Evolutionary conservation across 768 basidiomycete species (phyloP).

Genomic region (Russula abietina): DNA sequence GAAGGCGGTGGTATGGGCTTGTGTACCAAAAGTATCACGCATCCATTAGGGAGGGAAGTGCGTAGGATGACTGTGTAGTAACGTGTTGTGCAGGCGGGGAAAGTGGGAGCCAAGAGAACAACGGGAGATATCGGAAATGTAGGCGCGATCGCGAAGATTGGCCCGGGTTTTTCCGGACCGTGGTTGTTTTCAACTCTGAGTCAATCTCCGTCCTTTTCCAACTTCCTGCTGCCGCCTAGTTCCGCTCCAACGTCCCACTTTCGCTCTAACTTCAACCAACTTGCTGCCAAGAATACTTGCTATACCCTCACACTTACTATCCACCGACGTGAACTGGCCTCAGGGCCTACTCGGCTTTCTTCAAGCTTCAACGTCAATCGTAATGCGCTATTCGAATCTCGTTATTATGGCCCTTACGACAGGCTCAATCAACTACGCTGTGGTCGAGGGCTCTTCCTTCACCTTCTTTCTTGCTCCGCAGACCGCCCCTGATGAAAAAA

Average conservation of each 20-base stretch:
- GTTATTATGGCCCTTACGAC: conserved; percentile 7
- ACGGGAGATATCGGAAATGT: no score
- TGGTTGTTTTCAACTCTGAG: no score
- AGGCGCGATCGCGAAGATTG: no score
- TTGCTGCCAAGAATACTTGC: not conserved
- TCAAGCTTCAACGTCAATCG: not conserved
- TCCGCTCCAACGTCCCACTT: not conserved
- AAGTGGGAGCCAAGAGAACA: no score
- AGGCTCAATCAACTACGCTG: not conserved
- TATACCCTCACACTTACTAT: not conserved
- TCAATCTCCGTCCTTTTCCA: no score
- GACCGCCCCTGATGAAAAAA: not conserved
- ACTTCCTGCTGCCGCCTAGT: no score
- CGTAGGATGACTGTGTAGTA: no score
- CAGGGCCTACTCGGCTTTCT: not conserved
- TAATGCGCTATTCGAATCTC: not conserved
- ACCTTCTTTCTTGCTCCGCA: not conserved
- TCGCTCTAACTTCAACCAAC: not conserved
- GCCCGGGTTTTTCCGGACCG: no score
- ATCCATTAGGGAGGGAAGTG: no score
- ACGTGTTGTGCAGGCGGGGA: no score
- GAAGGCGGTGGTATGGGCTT: no score
- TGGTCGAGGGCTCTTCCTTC: not conserved
- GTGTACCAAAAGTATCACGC: no score
- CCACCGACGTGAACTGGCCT: conserved; percentile 1